phyloP scores from a whole-genome alignment of 2,329 filamentous ascomycete genomes.

The Aspergillus neoniger region DNA sequence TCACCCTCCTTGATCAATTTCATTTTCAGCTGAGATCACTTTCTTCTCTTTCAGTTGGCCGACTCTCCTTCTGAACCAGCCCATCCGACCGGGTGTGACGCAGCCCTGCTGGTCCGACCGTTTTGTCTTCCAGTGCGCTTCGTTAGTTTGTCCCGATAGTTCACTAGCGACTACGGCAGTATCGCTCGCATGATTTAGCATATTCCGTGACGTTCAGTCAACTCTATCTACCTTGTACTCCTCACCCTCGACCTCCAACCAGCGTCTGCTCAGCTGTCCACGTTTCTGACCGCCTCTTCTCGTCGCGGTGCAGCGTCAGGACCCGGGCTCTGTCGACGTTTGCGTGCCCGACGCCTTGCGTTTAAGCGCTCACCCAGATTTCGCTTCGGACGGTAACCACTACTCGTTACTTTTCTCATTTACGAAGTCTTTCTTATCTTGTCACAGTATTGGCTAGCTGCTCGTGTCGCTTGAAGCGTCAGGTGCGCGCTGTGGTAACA shows the following conservation, averaged over 20 bases:
- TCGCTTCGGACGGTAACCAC: background rate
- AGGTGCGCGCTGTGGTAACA: constrained; percentile 6
- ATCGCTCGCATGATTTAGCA: constrained; percentile 21
- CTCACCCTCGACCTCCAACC: background rate
- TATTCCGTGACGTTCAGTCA: constrained; percentile 11
- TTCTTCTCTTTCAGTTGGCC: background rate
- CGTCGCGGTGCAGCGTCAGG: constrained; percentile 9
- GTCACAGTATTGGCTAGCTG: constrained; percentile 7
- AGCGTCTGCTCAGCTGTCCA: constrained; percentile 4
- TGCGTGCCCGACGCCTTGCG: constrained; percentile 28
- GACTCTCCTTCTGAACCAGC: background rate
- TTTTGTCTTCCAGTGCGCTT: constrained; percentile 11
- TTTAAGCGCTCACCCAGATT: constrained; percentile 15
- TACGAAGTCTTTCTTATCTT: background rate
- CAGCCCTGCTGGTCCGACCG: constrained; percentile 13
- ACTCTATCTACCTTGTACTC: background rate
- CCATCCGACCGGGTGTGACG: background rate
- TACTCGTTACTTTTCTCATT: background rate
- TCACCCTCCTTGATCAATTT: background rate
- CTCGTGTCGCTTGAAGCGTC: constrained; percentile 9
- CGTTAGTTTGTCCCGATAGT: constrained; percentile 2
- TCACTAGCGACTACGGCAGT: constrained; percentile 2
- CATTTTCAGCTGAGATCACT: background rate
- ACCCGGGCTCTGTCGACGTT: constrained; percentile 12
- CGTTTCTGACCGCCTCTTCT: constrained; percentile 23